Conservation (phyloP, 2,329 filamentous ascomycete genomes). For the Neofusicoccum laricinum region DNA sequence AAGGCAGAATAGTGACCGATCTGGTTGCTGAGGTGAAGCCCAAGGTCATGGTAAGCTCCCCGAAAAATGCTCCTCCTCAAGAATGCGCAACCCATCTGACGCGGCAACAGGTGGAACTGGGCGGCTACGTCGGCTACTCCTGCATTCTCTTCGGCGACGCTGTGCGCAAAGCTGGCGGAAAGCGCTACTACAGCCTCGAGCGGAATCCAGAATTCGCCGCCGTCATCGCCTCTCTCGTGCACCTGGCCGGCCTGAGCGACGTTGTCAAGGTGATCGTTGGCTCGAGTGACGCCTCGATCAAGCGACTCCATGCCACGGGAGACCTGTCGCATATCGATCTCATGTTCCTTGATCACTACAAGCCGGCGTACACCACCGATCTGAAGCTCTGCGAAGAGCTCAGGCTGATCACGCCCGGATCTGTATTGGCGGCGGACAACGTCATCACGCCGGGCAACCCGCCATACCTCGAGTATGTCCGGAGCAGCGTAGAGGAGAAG, state of each 20-base stretch:
- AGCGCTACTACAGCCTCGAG: constrained; percentile 69
- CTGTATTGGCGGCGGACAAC: constrained; percentile 67
- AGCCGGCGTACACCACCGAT: constrained; percentile 71
- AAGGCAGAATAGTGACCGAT: constrained; percentile 67
- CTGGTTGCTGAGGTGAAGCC: constrained; percentile 67
- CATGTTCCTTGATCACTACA: constrained; percentile 78
- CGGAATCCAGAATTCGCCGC: constrained; percentile 70
- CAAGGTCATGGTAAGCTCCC: constrained; percentile 54
- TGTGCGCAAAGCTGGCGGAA: constrained; percentile 61
- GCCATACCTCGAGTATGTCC: constrained; percentile 67
- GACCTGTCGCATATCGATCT: constrained; percentile 62
- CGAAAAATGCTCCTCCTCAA: background rate
- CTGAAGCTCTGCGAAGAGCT: constrained; percentile 74
- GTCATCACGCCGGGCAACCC: constrained; percentile 70
- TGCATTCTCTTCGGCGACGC: constrained; percentile 71
- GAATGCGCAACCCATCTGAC: constrained; percentile 18
- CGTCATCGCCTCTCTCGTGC: constrained; percentile 65
- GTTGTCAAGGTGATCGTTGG: constrained; percentile 70
- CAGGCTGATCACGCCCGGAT: constrained; percentile 60
- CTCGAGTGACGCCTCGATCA: constrained; percentile 63
- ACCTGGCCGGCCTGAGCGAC: constrained; percentile 69
- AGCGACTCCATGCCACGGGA: constrained; percentile 55
- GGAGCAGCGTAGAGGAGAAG: constrained; percentile 64
- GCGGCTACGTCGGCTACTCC: constrained; percentile 80
- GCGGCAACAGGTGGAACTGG: constrained; percentile 60